Base-by-base conservation (phyloP, 306 rosid genomes). In the Casuarina glauca region DNA sequence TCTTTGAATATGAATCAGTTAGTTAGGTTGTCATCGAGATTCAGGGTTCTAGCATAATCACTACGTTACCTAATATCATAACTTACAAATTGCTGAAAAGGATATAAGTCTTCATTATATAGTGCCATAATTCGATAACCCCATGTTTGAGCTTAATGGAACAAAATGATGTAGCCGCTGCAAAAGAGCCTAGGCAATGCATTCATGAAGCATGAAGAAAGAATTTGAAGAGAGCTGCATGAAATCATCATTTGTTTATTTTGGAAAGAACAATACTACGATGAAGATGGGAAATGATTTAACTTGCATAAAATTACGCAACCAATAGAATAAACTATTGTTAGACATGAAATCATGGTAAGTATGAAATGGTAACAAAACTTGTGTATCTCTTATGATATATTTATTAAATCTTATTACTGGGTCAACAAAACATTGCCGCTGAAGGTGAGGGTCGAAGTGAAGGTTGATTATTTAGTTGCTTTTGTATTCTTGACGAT, bases 171-270 rank as follows among this genome's bases (percentile, higher is more conserved):
- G 11, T 10, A 20, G 32, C 16, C 3, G n/a, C 17, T 36, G 42
- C 2, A 32, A 17, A 38, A 63, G 44, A 39, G 69, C 69, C n/a
- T 63, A 15, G 7, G n/a, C 36, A 63, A 38, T 63, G 44, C 69
- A 63, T 9, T 38, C 46, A 57, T 57, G 64, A 52, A 2, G 4
- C 7, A 32, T 10, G 38, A 32, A 26, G 16, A 49, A 49, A 9
- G 53, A 49, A 46, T 48, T 1, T 49, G 3, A 10, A 58, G 77
- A 77, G 12, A 64, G 49, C 51, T 72, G 66, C 76, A 41, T 41
- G 53, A 36, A 70, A 4, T 62, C 42, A 62, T 38, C 77, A 50
- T 50, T 50, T 48, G 35, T 17, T 48, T 77, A 57, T 72, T 69
- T 76, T 10, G n/a, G 32, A 26, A 26, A 26, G 32, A 26, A 41